Conservation (phyloP, 768 basidiomycete genomes). For the Collybia mongolica region DNA sequence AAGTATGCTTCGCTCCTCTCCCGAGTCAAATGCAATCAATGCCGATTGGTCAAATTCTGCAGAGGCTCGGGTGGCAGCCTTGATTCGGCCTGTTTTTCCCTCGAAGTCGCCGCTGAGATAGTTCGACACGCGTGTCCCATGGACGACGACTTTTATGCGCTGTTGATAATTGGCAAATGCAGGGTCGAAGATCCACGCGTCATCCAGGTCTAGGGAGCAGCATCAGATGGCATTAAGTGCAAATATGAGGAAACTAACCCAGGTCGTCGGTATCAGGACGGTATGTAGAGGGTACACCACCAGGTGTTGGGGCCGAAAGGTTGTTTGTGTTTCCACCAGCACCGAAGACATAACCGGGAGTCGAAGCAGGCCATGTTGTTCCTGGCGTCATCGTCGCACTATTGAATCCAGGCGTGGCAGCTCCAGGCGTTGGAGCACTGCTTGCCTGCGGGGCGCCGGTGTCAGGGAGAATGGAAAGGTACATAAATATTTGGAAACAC, state of each 20-base stretch:
- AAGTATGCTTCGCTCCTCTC: slow-evolving; percentile 33
- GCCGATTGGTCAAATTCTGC: slow-evolving; percentile 22
- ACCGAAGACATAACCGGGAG: slow-evolving; percentile 1
- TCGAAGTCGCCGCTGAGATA: slow-evolving; percentile 30
- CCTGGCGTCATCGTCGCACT: slow-evolving; percentile 19
- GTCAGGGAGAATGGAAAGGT: background rate
- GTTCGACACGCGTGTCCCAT: slow-evolving; percentile 11
- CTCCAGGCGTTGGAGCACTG: slow-evolving; percentile 53
- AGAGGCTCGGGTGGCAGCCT: slow-evolving; percentile 21
- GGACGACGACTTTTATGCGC: slow-evolving; percentile 14
- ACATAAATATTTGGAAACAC: background rate
- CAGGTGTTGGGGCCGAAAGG: slow-evolving; percentile 3
- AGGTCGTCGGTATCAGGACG: background rate
- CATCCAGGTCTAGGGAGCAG: slow-evolving; percentile 1
- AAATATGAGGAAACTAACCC: slow-evolving; percentile 1
- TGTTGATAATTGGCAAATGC: slow-evolving; percentile 13
- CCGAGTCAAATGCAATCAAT: slow-evolving; percentile 26
- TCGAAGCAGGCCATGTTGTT: background rate
- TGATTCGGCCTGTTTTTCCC: slow-evolving; percentile 22
- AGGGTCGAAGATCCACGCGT: slow-evolving; percentile 21
- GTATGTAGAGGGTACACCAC: background rate
- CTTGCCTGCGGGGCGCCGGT: background rate
- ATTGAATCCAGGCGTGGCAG: slow-evolving; percentile 39
- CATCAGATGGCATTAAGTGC: slow-evolving; percentile 1
- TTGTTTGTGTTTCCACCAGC: background rate